phyloP scores from a whole-genome alignment of 768 basidiomycete genomes.

The Lactifluus volemus region DNA sequence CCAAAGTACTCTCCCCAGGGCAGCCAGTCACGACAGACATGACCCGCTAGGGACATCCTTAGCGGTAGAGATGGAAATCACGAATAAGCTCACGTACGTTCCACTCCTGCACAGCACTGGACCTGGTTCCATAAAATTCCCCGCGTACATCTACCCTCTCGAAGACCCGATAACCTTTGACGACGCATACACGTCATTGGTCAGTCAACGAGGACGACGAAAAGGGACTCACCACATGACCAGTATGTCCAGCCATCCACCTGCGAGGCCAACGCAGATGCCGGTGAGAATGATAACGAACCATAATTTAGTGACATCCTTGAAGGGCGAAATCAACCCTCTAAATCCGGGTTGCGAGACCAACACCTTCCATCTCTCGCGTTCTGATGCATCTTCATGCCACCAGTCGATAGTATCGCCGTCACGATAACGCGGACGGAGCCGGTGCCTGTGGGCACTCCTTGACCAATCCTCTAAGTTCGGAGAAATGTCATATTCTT shows the following conservation, averaged over 20 bases:
- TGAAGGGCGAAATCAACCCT: conserved; percentile 44
- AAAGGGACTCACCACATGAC: conserved; percentile 52
- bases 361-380: conserved; percentile 43
- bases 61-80: neutral
- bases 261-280: conserved; percentile 55
- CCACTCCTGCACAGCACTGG: conserved; percentile 60
- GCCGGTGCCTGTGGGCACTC: conserved; percentile 15
- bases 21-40: conserved; percentile 56
- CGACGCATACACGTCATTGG: neutral
- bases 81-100: conserved; percentile 30
- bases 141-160: conserved; percentile 58
- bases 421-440: conserved; percentile 36
- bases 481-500: conserved; percentile 16
- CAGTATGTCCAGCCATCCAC: conserved; percentile 65
- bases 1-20: conserved; percentile 57
- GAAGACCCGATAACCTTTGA: conserved; percentile 55
- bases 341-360: conserved; percentile 45
- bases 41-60: conserved; percentile 40
- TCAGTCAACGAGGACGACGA: neutral
- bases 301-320: conserved; percentile 56
- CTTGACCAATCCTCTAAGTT: conserved; percentile 16
- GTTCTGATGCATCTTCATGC: conserved; percentile 54
- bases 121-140: conserved; percentile 68
- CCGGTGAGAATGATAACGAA: conserved; percentile 60
- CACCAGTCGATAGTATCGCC: conserved; percentile 64